phyloP scores from a whole-genome alignment of 2,329 filamentous ascomycete species.

The Monosporascus sp. region DNA sequence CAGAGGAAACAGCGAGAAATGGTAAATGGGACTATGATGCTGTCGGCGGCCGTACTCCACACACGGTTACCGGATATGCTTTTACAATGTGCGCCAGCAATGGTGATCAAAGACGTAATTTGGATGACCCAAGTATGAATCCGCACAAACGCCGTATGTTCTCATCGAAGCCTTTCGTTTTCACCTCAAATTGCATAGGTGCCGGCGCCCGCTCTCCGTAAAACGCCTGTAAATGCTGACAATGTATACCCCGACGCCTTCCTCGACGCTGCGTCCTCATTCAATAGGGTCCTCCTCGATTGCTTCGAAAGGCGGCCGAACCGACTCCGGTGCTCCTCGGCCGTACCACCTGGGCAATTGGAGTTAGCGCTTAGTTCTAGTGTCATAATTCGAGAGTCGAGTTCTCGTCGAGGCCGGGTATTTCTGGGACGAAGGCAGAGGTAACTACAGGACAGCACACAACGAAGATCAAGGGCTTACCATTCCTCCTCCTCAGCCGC shows the following conservation, averaged over 20 bases:
- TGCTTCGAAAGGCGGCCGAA: slow-evolving; percentile 44
- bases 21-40: background rate
- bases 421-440: too few relatives aligned
- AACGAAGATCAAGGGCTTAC: slow-evolving; percentile 15
- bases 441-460: background rate
- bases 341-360: slow-evolving; percentile 40
- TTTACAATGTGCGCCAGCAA: background rate
- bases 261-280: slow-evolving; percentile 13
- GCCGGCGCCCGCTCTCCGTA: background rate
- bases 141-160: background rate
- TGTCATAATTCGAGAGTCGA: background rate
- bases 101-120: background rate
- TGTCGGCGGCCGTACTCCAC: background rate
- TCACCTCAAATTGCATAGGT: background rate
- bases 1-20: background rate
- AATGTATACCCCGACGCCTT: slow-evolving; percentile 7
- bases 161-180: background rate
- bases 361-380: background rate
- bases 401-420: too few relatives aligned
- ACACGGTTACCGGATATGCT: background rate
- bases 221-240: slow-evolving; percentile 27
- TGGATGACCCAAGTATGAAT: slow-evolving; percentile 2
- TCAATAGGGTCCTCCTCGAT: slow-evolving; percentile 47
- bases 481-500: slow-evolving; percentile 56
- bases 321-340: slow-evolving; percentile 45